Conservation (phyloP, 306 rosid species). For the Prunus dulcis region DNA sequence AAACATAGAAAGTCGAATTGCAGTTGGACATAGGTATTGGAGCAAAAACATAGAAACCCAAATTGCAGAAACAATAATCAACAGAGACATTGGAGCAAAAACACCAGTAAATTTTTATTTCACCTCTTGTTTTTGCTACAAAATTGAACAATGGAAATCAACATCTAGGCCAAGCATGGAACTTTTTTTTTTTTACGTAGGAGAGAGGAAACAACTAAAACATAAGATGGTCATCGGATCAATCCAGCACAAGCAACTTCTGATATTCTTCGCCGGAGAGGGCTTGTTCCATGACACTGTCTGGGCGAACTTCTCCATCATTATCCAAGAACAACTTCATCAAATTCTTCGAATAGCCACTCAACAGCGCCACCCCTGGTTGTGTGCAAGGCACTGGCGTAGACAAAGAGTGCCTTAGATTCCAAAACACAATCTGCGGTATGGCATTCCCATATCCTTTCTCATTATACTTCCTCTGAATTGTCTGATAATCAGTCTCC, state of each 20-base stretch:
- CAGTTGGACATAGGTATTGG: too few relatives aligned
- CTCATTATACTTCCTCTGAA: constrained; percentile 42
- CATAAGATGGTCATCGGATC: not conserved
- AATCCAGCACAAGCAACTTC: constrained; percentile 45
- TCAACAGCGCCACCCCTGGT: constrained; percentile 64
- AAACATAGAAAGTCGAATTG: too few relatives aligned
- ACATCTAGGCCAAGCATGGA: not conserved
- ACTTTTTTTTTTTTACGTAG: not conserved
- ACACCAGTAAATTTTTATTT: not conserved
- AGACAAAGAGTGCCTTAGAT: constrained; percentile 49
- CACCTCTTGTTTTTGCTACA: not conserved
- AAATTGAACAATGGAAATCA: not conserved
- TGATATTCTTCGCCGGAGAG: constrained; percentile 49
- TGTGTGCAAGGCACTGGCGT: constrained; percentile 46
- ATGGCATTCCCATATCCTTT: constrained; percentile 49
- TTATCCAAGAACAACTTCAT: constrained; percentile 51
- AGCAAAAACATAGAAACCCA: too few relatives aligned
- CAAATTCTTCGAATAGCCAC: constrained; percentile 77
- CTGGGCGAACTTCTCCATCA: constrained; percentile 40
- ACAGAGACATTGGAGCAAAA: too few relatives aligned
- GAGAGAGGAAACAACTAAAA: not conserved
- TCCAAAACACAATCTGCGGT: constrained; percentile 77
- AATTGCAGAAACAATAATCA: too few relatives aligned
- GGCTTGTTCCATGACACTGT: constrained; percentile 37
- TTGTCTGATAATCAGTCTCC: constrained; percentile 71